A percentile compares a stretch with the other conserved stretches of the same genome.
Conservation (phyloP, 495 filamentous ascomycete genomes). For the Tetracladium setigerum region DNA sequence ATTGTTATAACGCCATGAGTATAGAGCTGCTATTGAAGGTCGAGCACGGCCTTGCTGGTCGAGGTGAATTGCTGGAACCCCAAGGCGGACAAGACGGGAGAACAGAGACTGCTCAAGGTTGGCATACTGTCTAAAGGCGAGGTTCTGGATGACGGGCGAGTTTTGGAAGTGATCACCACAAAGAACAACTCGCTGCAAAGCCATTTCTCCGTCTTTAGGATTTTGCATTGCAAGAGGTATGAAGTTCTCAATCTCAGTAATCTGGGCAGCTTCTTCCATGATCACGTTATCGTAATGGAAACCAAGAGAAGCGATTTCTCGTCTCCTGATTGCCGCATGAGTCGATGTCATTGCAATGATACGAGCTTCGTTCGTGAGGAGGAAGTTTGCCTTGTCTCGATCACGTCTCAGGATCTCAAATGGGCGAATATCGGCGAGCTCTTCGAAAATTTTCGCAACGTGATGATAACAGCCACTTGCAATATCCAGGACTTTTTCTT, state of each 20-base stretch:
- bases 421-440: constrained; percentile 86
- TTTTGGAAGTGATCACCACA: constrained; percentile 97
- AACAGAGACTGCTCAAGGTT: constrained; percentile 96
- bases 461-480: constrained; percentile 84
- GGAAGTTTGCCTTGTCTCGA: constrained; percentile 89
- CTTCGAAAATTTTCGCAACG: constrained; percentile 84
- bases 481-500: constrained; percentile 66
- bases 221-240: constrained; percentile 88
- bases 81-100: constrained; percentile 78
- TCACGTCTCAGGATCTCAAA: constrained; percentile 88
- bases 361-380: constrained; percentile 88
- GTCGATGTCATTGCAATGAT: constrained; percentile 98
- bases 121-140: constrained; percentile 93
- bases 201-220: constrained; percentile 60
- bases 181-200: constrained; percentile 81
- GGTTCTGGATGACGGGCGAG: constrained; percentile 88
- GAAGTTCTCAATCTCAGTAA: constrained; percentile 96
- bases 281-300: constrained; percentile 98
- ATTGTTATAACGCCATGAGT: constrained; percentile 85
- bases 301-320: constrained; percentile 83
- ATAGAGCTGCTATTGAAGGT: constrained; percentile 79
- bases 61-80: constrained; percentile 81
- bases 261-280: constrained; percentile 98
- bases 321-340: constrained; percentile 93
- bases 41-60: constrained; percentile 90